Evolutionary conservation across 192 early-diverging fungal species (phyloP), one percentile per base, ranked within the genome.

Genomic region (Backusella sp.): DNA sequence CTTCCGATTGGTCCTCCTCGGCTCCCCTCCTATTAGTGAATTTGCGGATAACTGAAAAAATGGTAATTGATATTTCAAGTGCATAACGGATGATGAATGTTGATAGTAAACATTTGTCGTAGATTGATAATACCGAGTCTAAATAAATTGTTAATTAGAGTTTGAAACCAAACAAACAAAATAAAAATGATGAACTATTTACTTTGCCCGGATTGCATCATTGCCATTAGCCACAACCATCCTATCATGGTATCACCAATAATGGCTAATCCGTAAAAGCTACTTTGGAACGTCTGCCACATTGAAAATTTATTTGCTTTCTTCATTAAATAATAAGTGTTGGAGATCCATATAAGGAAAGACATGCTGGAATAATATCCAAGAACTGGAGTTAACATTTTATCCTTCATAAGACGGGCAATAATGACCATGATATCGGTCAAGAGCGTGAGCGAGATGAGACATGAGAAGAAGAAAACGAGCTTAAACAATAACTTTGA

Each of bases 201-300:
- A 81, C 82, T 73, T 41, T 41, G 34, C 37, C 66, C 26, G 30
- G 66, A 76, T 21, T 77, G 59, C 19, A 69, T 21, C n/a, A 82
- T 75, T 26, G 36, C 69, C 6, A 49, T 69, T 6, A 73, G 23
- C 87, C 87, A 88, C 68, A 79, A 69, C 73, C 73, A 84, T 15
- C 80, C 76, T 37, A 89, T 75, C 11, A 87, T 65, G 0, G 83
- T 74, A 56, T 90, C 89, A 1, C 83, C 76, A 4, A 83, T 67
- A 37, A 84, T 72, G 5, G 83, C 79, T 7, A 85, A 52, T 59
- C 68, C 75, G 81, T 86, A 90, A 56, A 90, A 90, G 4, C 36
- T 39, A 80, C 85, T 85, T 49, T 85, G 83, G 28, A 82, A 68
- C 82, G 81, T 85, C 39, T 82, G 79, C 84, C 83, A 86, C 44